Percentiles rank a stretch among this genome's conserved stretches.
phyloP scores from a whole-genome alignment of 1,284 basidiomycete genomes.

The Leccinum subrobustum region DNA sequence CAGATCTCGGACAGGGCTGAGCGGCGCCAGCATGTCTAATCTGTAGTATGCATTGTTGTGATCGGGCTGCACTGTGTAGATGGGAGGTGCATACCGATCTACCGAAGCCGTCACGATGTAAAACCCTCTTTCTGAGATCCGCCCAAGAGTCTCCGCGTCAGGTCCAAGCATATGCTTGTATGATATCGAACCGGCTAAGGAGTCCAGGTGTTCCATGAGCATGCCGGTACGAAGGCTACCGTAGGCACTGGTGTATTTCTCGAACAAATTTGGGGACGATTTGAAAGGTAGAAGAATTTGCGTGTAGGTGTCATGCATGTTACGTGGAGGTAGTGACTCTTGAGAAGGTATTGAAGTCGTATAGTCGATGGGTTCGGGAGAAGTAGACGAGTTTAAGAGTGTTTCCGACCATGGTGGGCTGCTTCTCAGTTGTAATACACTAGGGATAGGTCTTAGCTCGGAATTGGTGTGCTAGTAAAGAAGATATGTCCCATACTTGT shows the following conservation, averaged over 20 bases:
- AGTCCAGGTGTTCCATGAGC: slow-evolving; percentile 78
- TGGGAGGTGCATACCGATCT: slow-evolving; percentile 49
- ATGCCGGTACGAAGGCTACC: slow-evolving; percentile 68
- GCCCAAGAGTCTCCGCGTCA: slow-evolving; percentile 49
- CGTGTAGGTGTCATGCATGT: slow-evolving; percentile 71
- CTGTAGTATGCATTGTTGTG: slow-evolving; percentile 32
- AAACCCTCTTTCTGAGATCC: slow-evolving; percentile 61
- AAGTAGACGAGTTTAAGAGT: slow-evolving; percentile 39
- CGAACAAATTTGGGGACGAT: slow-evolving; percentile 54
- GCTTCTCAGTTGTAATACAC: slow-evolving; percentile 52
- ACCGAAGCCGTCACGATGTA: slow-evolving; percentile 84
- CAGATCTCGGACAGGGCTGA: slow-evolving; percentile 63
- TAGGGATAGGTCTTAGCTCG: slow-evolving; percentile 24
- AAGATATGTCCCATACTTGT: slow-evolving; percentile 40
- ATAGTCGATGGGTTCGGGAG: slow-evolving; percentile 16
- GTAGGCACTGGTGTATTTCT: slow-evolving; percentile 67
- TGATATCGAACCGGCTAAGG: slow-evolving; percentile 77
- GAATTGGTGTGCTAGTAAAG: neutral
- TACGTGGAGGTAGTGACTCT: slow-evolving; percentile 41
- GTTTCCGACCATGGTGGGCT: slow-evolving; percentile 58
- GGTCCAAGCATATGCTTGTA: slow-evolving; percentile 80
- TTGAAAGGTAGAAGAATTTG: slow-evolving; percentile 64
- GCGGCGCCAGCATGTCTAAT: slow-evolving; percentile 60
- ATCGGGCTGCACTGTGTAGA: neutral
- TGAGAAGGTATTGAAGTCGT: slow-evolving; percentile 17